Evolutionary conservation across 1,139 yeast species (phyloP).

Genomic region (Yamadazyma pseudoaaseri): DNA sequence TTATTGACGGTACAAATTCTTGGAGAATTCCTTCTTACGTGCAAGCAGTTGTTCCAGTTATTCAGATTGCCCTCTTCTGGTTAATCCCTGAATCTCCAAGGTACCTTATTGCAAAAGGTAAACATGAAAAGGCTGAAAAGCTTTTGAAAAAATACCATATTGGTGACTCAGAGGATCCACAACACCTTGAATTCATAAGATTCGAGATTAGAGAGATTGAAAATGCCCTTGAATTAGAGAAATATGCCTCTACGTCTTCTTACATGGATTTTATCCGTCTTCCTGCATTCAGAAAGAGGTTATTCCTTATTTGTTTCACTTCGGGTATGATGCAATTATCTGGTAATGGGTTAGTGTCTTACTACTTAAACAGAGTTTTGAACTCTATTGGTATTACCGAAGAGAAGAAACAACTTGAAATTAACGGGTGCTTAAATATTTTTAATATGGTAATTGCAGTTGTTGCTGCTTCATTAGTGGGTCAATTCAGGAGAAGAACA

Average conservation of each 20-base stretch:
- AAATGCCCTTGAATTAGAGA: constrained; percentile 34
- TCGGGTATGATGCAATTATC: constrained; percentile 45
- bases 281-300: constrained; percentile 42
- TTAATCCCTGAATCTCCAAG: constrained; percentile 50
- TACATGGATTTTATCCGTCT: constrained; percentile 37
- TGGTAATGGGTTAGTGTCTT: constrained; percentile 52
- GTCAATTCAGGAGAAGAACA: constrained; percentile 40
- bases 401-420: constrained; percentile 43
- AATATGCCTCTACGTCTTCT: constrained; percentile 20
- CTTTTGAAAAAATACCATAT: constrained; percentile 44
- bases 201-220: constrained; percentile 46
- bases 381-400: constrained; percentile 48
- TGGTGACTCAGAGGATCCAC: constrained; percentile 28
- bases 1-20: neutral
- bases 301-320: constrained; percentile 31
- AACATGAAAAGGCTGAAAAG: constrained; percentile 32
- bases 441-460: constrained; percentile 38
- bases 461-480: constrained; percentile 27
- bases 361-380: constrained; percentile 47
- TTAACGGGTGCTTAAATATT: constrained; percentile 44
- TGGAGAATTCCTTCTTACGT: constrained; percentile 49
- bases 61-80: constrained; percentile 25
- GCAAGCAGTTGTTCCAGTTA: constrained; percentile 37
- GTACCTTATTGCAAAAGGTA: constrained; percentile 36
- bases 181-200: constrained; percentile 28